Base-by-base conservation (phyloP, 2,329 filamentous ascomycete genomes). In the Paraphaeosphaeria sporulosa region DNA sequence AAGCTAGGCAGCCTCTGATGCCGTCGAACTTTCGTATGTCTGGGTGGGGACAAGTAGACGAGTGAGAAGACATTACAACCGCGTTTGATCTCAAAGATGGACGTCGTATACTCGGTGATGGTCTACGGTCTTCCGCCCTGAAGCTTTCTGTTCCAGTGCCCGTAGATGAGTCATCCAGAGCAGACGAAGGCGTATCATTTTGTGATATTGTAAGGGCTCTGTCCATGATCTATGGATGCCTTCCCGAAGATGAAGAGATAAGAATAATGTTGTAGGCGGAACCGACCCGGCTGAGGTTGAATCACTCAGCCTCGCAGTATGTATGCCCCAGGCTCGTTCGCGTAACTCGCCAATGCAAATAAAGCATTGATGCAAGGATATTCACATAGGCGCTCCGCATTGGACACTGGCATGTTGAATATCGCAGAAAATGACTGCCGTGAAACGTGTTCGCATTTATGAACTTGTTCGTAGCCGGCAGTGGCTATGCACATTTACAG, bases 151-250 rank as follows among this genome's bases (percentile, higher is more conserved):
- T 2, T 32, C 4, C 8, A 9, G 8, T 32, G 30, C 7, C 7
- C 30, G 7, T 32, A 32, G 4, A 8, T 32, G 30, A 12, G 10
- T 32, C 30, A 32, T 32, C 30, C 30, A 12, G 30, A 32, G 10
- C 10, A 8, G 30, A 9, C 30, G 30, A 32, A 30, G 27, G 8
- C 27, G 27, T 8, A 40, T 40, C 36, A n/a, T 40, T 40, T 40
- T 13, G 36, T 53, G 13, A 19, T 60, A 53, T 21, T 60, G 64
- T 30, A 71, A 66, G 5, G 54, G 23, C 15, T 72, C 66, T 32
- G 55, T 74, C 76, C 75, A 77, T 77, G 27, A 58, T 64, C n/a
- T 6, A 19, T 21, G 40, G 23, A 0, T 21, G 6, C 4, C 40
- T 43, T 43, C n/a, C 2, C n/a, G 17, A 40, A 34, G 9, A 17